Evolutionary conservation across 495 filamentous ascomycete species (phyloP).

Genomic region (Opeltia flavorubescens): DNA sequence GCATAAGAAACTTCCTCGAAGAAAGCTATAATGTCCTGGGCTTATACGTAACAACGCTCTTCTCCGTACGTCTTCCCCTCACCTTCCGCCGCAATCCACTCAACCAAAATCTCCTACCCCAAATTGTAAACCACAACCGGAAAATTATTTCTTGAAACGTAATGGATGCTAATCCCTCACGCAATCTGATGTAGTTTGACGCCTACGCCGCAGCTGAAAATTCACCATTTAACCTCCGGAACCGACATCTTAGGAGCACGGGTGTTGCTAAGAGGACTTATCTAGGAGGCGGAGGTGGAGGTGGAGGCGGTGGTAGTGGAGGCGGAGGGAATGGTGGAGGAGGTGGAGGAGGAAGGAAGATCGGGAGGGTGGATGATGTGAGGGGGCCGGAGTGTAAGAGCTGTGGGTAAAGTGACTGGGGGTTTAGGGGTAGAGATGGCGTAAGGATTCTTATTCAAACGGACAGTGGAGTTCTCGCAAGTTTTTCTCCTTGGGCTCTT

Average conservation of each 20-base stretch:
- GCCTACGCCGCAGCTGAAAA: constrained; percentile 17
- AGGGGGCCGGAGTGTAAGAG: constrained; percentile 19
- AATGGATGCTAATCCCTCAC: not conserved
- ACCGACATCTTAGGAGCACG: constrained; percentile 8
- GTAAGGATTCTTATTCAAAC: no score
- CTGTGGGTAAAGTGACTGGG: constrained; percentile 10
- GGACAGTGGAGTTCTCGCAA: no score
- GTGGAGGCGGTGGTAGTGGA: constrained; percentile 9
- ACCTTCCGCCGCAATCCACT: not conserved
- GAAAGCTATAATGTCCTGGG: constrained; percentile 14
- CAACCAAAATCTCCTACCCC: not conserved
- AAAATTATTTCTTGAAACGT: not conserved
- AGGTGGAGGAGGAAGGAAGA: constrained; percentile 13
- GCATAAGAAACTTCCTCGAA: constrained; percentile 12
- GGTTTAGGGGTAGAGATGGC: no score
- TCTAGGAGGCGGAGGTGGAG: constrained; percentile 10
- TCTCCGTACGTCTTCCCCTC: constrained; percentile 11
- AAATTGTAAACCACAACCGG: not conserved
- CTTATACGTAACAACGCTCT: constrained; percentile 18
- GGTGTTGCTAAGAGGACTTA: not conserved
- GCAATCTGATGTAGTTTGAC: constrained; percentile 11
- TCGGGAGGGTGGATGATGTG: constrained; percentile 20
- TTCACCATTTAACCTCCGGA: constrained; percentile 13
- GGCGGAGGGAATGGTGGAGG: constrained; percentile 9
- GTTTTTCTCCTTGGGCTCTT: no score